Base-by-base conservation (phyloP, 73 alveolate species). In the Diophrys appendiculata region DNA sequence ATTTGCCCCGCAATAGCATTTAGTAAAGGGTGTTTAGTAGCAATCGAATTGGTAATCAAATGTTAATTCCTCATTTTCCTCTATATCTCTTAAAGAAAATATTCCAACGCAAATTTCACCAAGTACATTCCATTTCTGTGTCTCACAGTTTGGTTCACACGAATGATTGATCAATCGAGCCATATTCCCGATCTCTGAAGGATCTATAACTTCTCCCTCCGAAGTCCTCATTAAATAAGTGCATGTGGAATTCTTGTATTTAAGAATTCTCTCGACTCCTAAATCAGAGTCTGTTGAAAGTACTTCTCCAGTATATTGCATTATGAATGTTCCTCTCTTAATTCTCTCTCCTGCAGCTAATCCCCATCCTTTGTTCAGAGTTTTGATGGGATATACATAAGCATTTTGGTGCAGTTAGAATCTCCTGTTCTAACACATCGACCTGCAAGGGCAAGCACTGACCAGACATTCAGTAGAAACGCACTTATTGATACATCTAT, bases 151-250 rank as follows among this genome's bases (percentile, higher is more conserved):
- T 0, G 99, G 99, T 27, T 95, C 98, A 77, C 99, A 97, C 11
- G 99, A 95, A 81, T 97, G 99, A 76, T 97, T 97, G 29, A 97
- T 97, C 77, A 97, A 96, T 72, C 99, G 79, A 1, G 99, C 99
- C 88, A 97, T 68, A 88, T 97, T 97, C 22, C 99, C 99, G 54
- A 89, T 87, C 27, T 88, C 80, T 31, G 99, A 94, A 73, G 99
- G 99, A 73, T 97, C 99, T 72, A 96, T 97, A 30, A 97, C 99
- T 79, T 97, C 99, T 53, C 90, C 92, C 28, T 79, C 87, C 26
- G 91, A 83, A 30, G 97, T 80, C 76, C 91, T 84, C 99, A 97
- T 97, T 29, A 97, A 90, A 84, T 97, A 97, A 8, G 99, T 95
- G 90, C 99, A 95, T 22, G 96, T 90, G 34, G 90, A 83, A 69